Evolutionary conservation across 192 early-diverging fungal species (phyloP).

Genomic region (Blastocladiella britannica): DNA sequence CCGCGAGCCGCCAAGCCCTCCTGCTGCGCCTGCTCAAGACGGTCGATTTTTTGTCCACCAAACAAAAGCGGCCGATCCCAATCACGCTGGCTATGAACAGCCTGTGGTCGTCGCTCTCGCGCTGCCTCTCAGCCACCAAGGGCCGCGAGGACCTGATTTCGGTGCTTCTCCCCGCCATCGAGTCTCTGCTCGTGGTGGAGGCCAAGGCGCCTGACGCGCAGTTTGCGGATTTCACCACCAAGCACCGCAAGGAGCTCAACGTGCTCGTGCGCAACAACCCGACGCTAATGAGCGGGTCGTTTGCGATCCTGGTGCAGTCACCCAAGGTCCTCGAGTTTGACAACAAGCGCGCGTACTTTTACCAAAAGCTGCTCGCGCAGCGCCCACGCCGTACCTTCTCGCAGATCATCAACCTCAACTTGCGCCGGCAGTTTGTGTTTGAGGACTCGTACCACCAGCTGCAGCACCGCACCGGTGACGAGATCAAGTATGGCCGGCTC

Average conservation of each 20-base stretch:
- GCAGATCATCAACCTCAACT: conserved; percentile 50
- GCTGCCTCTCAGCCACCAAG: conserved; percentile 46
- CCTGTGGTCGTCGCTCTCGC: conserved; percentile 61
- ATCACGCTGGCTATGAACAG: conserved; percentile 29
- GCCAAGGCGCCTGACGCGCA: not conserved
- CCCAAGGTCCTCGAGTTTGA: conserved; percentile 97
- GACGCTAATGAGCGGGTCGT: conserved; percentile 84
- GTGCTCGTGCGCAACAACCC: conserved; percentile 96
- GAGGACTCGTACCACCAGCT: conserved; percentile 91
- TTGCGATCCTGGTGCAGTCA: conserved; percentile 86
- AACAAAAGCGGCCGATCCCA: conserved; percentile 7
- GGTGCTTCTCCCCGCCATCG: conserved; percentile 78
- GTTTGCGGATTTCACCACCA: conserved; percentile 51
- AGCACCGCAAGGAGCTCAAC: conserved; percentile 88
- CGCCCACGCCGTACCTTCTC: not conserved
- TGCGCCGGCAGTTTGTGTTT: conserved; percentile 82
- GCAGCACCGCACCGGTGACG: conserved; percentile 70
- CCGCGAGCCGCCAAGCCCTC: conserved; percentile 78
- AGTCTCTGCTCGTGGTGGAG: conserved; percentile 86
- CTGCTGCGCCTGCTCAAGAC: conserved; percentile 83
- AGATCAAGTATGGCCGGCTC: conserved; percentile 83
- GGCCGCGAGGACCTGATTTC: conserved; percentile 67
- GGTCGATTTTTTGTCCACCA: conserved; percentile 54
- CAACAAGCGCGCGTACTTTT: conserved; percentile 97
- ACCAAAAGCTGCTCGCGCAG: conserved; percentile 60